Evolutionary conservation across 352 stramenopile genomes (phyloP).

Genomic region (Phytophthora pluvialis): DNA sequence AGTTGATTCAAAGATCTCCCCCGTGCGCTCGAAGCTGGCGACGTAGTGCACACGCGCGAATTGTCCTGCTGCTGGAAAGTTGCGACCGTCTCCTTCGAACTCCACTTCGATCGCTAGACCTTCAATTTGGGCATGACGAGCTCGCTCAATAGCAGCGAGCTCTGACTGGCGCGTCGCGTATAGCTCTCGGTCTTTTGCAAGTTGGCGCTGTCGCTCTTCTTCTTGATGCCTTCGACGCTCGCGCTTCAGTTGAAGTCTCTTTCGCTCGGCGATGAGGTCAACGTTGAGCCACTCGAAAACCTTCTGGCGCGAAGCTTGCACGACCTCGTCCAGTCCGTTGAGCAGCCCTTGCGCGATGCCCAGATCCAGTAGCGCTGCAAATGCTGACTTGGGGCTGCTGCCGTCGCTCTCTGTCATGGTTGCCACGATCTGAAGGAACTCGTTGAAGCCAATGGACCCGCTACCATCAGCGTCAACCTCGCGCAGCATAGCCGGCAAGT

Average conservation of each 20-base stretch:
- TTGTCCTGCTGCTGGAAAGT: constrained; percentile 65
- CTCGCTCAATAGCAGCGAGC: constrained; percentile 50
- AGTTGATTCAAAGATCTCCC: constrained; percentile 72
- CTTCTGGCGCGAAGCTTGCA: constrained; percentile 52
- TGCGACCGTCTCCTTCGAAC: constrained; percentile 62
- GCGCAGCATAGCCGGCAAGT: constrained; percentile 62
- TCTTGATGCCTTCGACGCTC: constrained; percentile 55
- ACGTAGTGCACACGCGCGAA: constrained; percentile 80
- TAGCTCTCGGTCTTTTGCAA: constrained; percentile 45
- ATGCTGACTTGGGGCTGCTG: constrained; percentile 38
- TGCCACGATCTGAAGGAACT: constrained; percentile 74
- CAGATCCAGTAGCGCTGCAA: constrained; percentile 58
- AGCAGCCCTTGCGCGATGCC: constrained; percentile 71
- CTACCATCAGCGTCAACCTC: constrained; percentile 76
- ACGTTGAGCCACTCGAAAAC: constrained; percentile 76
- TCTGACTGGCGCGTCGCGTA: constrained; percentile 55
- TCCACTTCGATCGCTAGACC: constrained; percentile 58
- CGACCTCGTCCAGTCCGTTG: constrained; percentile 68
- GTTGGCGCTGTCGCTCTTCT: constrained; percentile 51
- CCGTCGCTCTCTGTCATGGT: constrained; percentile 57
- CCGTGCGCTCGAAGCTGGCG: constrained; percentile 55
- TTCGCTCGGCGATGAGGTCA: constrained; percentile 71
- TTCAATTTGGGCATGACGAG: constrained; percentile 45
- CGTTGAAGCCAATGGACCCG: constrained; percentile 72
- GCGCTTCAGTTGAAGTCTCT: constrained; percentile 61